A percentile compares a stretch with the other conserved stretches of the same genome.
phyloP scores from a whole-genome alignment of 257 asterid species.

The Eustoma russellianum region DNA sequence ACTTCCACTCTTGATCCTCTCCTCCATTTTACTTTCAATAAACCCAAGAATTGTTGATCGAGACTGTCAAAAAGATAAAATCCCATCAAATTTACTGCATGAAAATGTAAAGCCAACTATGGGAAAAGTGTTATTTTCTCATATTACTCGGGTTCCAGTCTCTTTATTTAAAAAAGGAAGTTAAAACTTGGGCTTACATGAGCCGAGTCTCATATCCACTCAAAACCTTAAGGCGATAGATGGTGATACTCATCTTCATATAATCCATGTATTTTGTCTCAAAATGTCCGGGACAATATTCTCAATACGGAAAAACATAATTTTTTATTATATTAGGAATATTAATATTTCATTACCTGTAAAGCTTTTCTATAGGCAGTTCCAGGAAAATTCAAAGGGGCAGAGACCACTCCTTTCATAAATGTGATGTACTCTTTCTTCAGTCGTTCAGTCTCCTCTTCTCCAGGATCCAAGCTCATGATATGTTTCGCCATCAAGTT shows the following conservation, averaged over 20 bases:
- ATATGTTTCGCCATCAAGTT: conserved; percentile 88
- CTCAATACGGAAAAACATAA: too few relatives aligned
- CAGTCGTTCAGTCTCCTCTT: conserved; percentile 59
- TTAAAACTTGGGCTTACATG: too few relatives aligned
- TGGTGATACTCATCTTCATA: too few relatives aligned
- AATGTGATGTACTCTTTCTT: conserved; percentile 79
- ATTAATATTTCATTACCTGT: conserved; percentile 25
- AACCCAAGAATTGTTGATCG: conserved; percentile 67
- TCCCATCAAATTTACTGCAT: too few relatives aligned
- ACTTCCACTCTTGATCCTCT: conserved; percentile 31
- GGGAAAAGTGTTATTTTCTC: too few relatives aligned
- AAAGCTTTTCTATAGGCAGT: conserved; percentile 85
- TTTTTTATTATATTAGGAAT: neutral
- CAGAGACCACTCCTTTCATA: conserved; percentile 93
- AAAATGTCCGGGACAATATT: too few relatives aligned
- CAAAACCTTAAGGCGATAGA: too few relatives aligned
- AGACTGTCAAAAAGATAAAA: conserved; percentile 30
- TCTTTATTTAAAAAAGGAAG: too few relatives aligned
- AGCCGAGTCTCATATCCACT: too few relatives aligned
- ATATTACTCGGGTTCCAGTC: too few relatives aligned
- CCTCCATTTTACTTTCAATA: conserved; percentile 69
- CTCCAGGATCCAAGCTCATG: conserved; percentile 82
- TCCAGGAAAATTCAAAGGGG: conserved; percentile 92
- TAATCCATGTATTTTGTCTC: too few relatives aligned
- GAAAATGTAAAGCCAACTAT: too few relatives aligned